Percentiles rank a stretch among this genome's conserved stretches.
Evolutionary conservation across 495 filamentous ascomycete species (phyloP).

Genomic region (Penicillium soppii): DNA sequence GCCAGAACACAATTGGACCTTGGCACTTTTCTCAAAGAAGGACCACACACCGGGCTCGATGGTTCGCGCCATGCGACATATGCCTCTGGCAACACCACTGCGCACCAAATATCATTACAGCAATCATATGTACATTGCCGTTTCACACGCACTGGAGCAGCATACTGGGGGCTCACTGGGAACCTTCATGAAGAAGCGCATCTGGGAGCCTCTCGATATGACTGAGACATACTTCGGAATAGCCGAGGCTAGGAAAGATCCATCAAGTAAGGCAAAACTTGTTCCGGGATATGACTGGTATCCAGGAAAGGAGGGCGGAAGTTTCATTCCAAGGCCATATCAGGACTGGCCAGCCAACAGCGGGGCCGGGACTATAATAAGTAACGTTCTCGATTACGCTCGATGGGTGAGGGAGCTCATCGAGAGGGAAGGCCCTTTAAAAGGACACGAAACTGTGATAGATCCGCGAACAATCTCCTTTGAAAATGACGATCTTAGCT

Average conservation of each 20-base stretch:
- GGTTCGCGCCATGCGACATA: constrained; percentile 35
- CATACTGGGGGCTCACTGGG: constrained; percentile 40
- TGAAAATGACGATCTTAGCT: constrained; percentile 8
- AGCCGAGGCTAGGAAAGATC: constrained; percentile 10
- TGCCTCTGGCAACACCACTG: constrained; percentile 35
- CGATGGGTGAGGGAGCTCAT: constrained; percentile 47
- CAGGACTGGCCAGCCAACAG: constrained; percentile 29
- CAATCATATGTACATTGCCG: constrained; percentile 50
- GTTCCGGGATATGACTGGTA: constrained; percentile 22
- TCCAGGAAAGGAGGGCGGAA: constrained; percentile 4
- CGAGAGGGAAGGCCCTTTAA: constrained; percentile 26
- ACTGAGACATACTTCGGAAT: constrained; percentile 31
- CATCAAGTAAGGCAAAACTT: constrained; percentile 1
- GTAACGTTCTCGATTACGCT: constrained; percentile 52
- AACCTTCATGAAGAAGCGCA: constrained; percentile 32
- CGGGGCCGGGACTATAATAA: constrained; percentile 52
- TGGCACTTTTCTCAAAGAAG: neutral
- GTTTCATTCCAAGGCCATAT: constrained; percentile 11
- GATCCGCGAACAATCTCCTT: constrained; percentile 31
- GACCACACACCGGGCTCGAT: constrained; percentile 12
- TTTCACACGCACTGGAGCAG: constrained; percentile 42
- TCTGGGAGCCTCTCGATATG: constrained; percentile 56
- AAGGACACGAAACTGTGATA: constrained; percentile 38
- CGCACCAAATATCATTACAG: constrained; percentile 46
- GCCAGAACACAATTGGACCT: constrained; percentile 30